These are phyloP conservation scores for Paramyrothecium roridum DNA, from an alignment of 2,329 filamentous ascomycete genomes.

Conservation along the genomic window DNA sequence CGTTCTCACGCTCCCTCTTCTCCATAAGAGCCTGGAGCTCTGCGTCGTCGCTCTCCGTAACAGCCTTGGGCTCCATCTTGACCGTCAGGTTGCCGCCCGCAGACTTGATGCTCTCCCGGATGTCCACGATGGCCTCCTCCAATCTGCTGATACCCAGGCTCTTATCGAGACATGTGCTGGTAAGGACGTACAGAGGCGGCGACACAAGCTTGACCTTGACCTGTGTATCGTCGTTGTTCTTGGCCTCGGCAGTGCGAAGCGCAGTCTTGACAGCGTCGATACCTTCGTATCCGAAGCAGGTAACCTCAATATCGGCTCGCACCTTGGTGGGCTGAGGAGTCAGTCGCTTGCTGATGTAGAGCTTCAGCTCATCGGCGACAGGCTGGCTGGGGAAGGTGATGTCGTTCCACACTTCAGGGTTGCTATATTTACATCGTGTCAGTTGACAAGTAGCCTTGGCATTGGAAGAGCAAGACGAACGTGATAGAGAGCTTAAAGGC, in stretches of 20 bases:
- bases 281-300: constrained; percentile 92
- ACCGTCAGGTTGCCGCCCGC: constrained; percentile 79
- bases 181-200: constrained; percentile 93
- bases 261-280: constrained; percentile 98
- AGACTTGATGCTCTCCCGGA: constrained; percentile 74
- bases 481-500: constrained; percentile 99
- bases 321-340: constrained; percentile 99
- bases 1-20: constrained; percentile 97
- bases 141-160: constrained; percentile 76
- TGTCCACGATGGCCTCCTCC: constrained; percentile 86
- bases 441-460: constrained; percentile 4
- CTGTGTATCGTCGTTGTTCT: constrained; percentile 87
- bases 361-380: constrained; percentile 84
- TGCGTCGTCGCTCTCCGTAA: constrained; percentile 97
- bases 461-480: constrained; percentile 42
- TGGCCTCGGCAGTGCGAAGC: constrained; percentile 84
- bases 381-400: constrained; percentile 83
- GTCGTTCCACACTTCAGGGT: constrained; percentile 94
- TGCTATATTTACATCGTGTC: constrained; percentile 46
- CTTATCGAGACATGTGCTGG: constrained; percentile 95
- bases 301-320: constrained; percentile 94
- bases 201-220: constrained; percentile 99
- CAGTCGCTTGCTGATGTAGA: constrained; percentile 94
- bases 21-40: constrained; percentile 98
- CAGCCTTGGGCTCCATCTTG: constrained; percentile 99